phyloP scores from a whole-genome alignment of 176 grass and related monocot genomes.

The Echinochloa phyllopogon region DNA sequence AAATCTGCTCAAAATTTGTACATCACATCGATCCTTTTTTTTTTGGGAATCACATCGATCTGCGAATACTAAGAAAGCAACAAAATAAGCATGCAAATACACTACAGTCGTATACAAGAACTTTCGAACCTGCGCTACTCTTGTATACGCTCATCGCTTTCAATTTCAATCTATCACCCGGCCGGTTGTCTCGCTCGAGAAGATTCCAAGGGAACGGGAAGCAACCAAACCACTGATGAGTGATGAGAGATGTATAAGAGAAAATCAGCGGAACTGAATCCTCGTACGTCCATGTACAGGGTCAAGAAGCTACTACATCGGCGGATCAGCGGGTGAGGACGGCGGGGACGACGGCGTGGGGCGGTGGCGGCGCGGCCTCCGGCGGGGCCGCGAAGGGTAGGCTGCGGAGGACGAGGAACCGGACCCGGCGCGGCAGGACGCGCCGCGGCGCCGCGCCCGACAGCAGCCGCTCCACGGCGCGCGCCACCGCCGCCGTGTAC shows the following conservation, averaged over 20 bases:
- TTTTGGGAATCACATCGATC: too few species aligned
- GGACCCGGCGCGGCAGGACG: constrained; percentile 52
- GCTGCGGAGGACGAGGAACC: constrained; percentile 52
- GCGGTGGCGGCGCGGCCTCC: constrained; percentile 28
- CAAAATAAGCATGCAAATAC: too few species aligned
- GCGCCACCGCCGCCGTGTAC: constrained; percentile 65
- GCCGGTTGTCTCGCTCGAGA: not conserved
- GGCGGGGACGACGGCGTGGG: constrained; percentile 15
- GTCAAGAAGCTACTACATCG: not conserved
- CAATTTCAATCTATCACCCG: too few species aligned
- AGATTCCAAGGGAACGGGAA: not conserved
- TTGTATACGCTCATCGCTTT: not conserved
- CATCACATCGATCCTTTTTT: too few species aligned
- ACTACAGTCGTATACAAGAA: not conserved
- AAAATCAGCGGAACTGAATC: not conserved
- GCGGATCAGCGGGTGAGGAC: constrained; percentile 16
- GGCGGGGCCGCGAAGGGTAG: constrained; percentile 42
- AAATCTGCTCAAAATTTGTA: too few species aligned
- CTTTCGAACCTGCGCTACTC: not conserved
- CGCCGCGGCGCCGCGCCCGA: constrained; percentile 27
- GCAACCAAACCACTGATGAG: not conserved
- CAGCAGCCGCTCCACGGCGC: constrained; percentile 57
- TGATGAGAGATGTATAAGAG: not conserved
- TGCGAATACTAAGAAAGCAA: too few species aligned
- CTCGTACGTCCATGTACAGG: not conserved